phyloP scores from a whole-genome alignment of 2,329 filamentous ascomycete genomes.

The Scolecobasidium constrictum region DNA sequence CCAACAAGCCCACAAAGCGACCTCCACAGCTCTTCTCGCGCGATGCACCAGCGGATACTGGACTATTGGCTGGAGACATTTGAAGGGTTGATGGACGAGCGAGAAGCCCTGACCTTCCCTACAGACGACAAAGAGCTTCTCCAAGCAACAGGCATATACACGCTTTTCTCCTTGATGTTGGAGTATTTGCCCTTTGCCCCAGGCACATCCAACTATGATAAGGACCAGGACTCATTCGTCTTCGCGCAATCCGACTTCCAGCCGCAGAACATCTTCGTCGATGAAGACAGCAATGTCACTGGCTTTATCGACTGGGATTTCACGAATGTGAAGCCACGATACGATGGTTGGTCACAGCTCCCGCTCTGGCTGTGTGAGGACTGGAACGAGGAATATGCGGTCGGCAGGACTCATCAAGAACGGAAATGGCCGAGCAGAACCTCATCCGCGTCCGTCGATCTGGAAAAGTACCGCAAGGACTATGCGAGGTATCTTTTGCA shows the following conservation, averaged over 20 bases:
- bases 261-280: slow-evolving; percentile 14
- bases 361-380: neutral
- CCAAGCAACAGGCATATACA: neutral
- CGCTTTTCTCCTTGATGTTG: neutral
- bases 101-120: neutral
- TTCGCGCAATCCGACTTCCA: slow-evolving; percentile 11
- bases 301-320: slow-evolving; percentile 14
- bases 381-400: neutral
- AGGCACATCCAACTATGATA: neutral
- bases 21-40: neutral
- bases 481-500: neutral
- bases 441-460: neutral
- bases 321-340: slow-evolving; percentile 1
- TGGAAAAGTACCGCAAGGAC: neutral
- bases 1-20: neutral
- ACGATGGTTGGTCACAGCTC: slow-evolving; percentile 2
- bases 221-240: neutral
- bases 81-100: neutral
- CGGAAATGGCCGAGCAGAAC: neutral
- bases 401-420: neutral
- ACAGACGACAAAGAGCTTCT: neutral
- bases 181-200: neutral
- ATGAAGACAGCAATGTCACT: slow-evolving; percentile 13
- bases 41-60: neutral
- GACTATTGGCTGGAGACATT: neutral